Base-by-base conservation (phyloP, 2,329 filamentous ascomycete genomes). In the Zymoseptoria pseudotritici region DNA sequence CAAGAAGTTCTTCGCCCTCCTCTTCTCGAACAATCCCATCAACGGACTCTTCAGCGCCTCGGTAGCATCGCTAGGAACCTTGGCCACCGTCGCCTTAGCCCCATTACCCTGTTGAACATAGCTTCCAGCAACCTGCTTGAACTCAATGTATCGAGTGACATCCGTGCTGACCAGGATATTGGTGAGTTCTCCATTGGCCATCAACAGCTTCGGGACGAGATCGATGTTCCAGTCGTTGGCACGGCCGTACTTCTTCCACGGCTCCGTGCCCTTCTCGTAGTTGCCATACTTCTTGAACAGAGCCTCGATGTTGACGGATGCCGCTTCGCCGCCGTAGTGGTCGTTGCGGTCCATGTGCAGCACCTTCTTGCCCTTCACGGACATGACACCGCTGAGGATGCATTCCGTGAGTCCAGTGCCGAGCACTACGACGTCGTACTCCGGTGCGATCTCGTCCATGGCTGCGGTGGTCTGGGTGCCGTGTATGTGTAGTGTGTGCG, bases 191-290 rank as follows among this genome's bases (percentile, higher is more conserved):
- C 94, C 94, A 65, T 95, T 96, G 62, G 93, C 91, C 92, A 99
- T 97, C 76, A 99, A 85, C 72, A 99, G 87, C 83, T 99, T 99
- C 68, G 94, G 93, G 54, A 99, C 92, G 63, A 99, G 84, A 75
- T 99, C 95, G 77, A 99, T 95, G 82, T 97, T 97, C 94, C 94
- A 99, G 83, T 97, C 93, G 79, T 97, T 97, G 75, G 87, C 82
- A 62, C 94, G 89, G 70, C 93, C 93, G 76, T 97, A 97, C 78
- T 96, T 92, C 82, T 95, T 93, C 94, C 94, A 97, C 67, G 93
- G 92, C 82, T 97, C 90, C 73, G 91, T 87, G 69, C 89, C 90
- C 63, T 83, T 75, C 61, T 79, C 75, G 74, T 86, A 90, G 81
- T 94, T 94, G 75, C 90, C 90, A 77, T 96, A 95, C 77, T 92